A percentile compares a stretch with the other conserved stretches of the same genome.
Conservation (phyloP, 495 filamentous ascomycete genomes). For the Sphaerosporella brunnea region DNA sequence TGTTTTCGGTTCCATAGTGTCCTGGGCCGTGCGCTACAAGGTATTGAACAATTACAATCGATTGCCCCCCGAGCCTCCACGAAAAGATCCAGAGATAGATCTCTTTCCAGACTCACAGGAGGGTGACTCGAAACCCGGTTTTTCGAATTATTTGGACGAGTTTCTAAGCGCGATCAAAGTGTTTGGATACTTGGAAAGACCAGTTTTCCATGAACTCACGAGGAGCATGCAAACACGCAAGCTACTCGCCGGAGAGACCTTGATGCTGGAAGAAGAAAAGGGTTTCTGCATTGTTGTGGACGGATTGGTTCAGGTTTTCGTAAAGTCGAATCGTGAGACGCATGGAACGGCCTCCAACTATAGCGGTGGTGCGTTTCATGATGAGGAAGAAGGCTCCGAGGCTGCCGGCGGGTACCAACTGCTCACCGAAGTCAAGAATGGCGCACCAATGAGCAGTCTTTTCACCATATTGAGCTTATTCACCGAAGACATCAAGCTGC, state of each 20-base stretch:
- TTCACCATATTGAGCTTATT: conserved; percentile 95
- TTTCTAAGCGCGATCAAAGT: conserved; percentile 98
- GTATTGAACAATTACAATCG: conserved; percentile 90
- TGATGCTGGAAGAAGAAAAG: conserved; percentile 91
- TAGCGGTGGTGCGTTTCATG: conserved; percentile 38
- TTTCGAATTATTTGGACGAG: conserved; percentile 91
- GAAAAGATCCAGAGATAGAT: conserved; percentile 88
- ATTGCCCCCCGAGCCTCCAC: conserved; percentile 80
- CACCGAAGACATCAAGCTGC: conserved; percentile 78
- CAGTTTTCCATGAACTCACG: conserved; percentile 93
- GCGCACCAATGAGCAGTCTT: conserved; percentile 92
- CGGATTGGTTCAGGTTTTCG: conserved; percentile 92
- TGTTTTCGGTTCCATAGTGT: conserved; percentile 58
- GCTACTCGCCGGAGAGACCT: conserved; percentile 77
- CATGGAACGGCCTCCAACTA: conserved; percentile 17
- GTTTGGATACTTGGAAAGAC: conserved; percentile 89
- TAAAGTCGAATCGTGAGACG: conserved; percentile 61
- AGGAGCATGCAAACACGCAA: conserved; percentile 96
- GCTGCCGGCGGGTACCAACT: conserved; percentile 68
- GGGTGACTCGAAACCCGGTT: conserved; percentile 70
- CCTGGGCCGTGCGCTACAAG: conserved; percentile 86
- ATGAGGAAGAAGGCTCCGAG: conserved; percentile 39
- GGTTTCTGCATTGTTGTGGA: conserved; percentile 96
- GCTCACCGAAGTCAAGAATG: conserved; percentile 93
- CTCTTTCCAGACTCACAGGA: conserved; percentile 86